Evolutionary conservation across 1,284 basidiomycete genomes (phyloP), one percentile per base, ranked within the genome.

Genomic region (Microbotryum saponariae): DNA sequence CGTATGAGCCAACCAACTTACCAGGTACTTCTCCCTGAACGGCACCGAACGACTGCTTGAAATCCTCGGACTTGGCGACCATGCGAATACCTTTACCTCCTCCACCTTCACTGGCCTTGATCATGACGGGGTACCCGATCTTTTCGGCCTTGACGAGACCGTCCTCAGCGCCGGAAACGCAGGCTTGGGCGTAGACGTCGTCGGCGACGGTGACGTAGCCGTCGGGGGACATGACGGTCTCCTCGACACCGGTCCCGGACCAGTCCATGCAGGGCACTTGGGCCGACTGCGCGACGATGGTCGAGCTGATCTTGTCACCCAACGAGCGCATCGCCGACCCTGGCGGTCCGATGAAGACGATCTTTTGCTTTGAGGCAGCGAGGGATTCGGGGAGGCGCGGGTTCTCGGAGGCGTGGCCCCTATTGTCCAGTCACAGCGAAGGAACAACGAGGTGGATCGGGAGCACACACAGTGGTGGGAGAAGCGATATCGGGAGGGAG

Each of bases 251-350:
- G 7, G 90, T 86, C 65, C 96, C 96, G 33, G 94, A 97, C 96
- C 96, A 99, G 44, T 93, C 81, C 94, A 98, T 97, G 63, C 91
- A 97, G 10, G 96, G 94, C n/a, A 98, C 96, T 47, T 91, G 78
- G 51, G 96, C 96, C 69, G 87, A 88, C 79, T 99, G 96, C 2
- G 96, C 96, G 65, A 98, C 96, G 72, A 98, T 98, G 12, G 96
- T 98, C 72, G 92, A 97, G 4, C 94, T 98, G 72, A 98, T 99
- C 79, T 99, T 99, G 83, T 98, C 96, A 65, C 96, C 96, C 66
- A 99, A 82, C 71, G 94, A 97, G 71, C 96, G 85, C 96, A 99
- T 99, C 20, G 96, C 96, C 62, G 89, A 96, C 57, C 96, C 96
- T 5, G 96, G 96, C 51, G 96, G 96, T 67, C 96, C 96, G 74